Conservation (phyloP, 2,329 filamentous ascomycete genomes). For the Penicillium janthinellum region DNA sequence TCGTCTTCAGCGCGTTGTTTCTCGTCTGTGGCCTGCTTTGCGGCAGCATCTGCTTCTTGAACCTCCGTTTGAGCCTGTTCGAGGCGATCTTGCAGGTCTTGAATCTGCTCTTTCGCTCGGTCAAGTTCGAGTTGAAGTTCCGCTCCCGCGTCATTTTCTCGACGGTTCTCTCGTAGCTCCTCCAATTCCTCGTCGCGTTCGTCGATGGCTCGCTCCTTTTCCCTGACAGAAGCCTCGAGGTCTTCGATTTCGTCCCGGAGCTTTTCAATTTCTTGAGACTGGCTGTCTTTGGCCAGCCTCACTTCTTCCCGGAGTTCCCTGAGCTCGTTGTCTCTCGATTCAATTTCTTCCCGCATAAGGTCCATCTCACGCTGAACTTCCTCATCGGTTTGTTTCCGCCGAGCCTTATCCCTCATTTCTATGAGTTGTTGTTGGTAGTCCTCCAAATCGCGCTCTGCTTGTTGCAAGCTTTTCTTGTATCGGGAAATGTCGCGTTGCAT, state of each 20-base stretch:
- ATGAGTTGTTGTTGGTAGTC: constrained; percentile 77
- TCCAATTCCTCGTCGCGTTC: constrained; percentile 76
- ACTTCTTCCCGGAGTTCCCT: constrained; percentile 54
- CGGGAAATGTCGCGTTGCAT: constrained; percentile 84
- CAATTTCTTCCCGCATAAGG: constrained; percentile 52
- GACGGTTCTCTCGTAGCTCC: constrained; percentile 37
- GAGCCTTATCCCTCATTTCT: constrained; percentile 79
- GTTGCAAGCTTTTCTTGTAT: constrained; percentile 80
- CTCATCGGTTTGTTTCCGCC: constrained; percentile 73
- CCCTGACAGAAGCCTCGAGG: constrained; percentile 72
- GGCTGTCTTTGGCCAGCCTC: constrained; percentile 58
- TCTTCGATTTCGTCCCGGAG: constrained; percentile 74
- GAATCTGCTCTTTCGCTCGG: constrained; percentile 46
- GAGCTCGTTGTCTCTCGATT: constrained; percentile 49
- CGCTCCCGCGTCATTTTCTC: constrained; percentile 45
- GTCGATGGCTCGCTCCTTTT: constrained; percentile 72
- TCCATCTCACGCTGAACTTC: constrained; percentile 65
- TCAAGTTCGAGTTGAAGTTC: constrained; percentile 55
- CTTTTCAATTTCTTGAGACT: constrained; percentile 62
- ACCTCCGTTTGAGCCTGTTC: constrained; percentile 41
- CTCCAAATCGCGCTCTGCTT: constrained; percentile 85
- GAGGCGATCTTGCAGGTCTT: constrained; percentile 48
- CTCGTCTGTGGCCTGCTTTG: constrained; percentile 54
- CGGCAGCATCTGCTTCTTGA: constrained; percentile 48
- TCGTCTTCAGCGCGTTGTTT: constrained; percentile 56